Conservation (phyloP, 441 rosid genomes). For the Erodium trifolium region DNA sequence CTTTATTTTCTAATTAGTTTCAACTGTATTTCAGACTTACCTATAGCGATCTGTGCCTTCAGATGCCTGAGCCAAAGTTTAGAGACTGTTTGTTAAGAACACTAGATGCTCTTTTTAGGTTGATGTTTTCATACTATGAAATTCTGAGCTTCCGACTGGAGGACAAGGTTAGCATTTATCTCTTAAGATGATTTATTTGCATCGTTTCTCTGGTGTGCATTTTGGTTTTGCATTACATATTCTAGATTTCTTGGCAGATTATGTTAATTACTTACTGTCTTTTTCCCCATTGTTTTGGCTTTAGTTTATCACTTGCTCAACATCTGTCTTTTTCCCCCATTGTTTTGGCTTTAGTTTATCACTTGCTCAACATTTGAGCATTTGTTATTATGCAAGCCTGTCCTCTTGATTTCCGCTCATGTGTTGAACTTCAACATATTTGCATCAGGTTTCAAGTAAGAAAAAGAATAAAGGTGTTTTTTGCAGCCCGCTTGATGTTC, state of each 20-base stretch:
- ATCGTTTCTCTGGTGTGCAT: constrained; percentile 6
- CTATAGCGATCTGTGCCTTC: constrained; percentile 94
- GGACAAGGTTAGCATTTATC: constrained; percentile 38
- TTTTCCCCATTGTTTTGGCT: neutral
- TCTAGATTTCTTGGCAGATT: constrained; percentile 11
- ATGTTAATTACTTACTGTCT: neutral
- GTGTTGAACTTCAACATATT: constrained; percentile 8
- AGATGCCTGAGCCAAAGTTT: constrained; percentile 91
- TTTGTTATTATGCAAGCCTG: constrained; percentile 10
- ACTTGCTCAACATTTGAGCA: neutral
- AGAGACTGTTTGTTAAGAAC: constrained; percentile 88
- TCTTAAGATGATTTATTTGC: constrained; percentile 13
- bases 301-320: neutral
- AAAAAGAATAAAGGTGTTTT: constrained; percentile 35
- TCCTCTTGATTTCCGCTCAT: constrained; percentile 5
- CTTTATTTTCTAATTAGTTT: constrained; percentile 27
- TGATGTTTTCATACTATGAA: constrained; percentile 81
- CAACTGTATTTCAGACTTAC: constrained; percentile 69
- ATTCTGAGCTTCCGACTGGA: constrained; percentile 75
- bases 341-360: neutral
- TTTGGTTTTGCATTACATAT: constrained; percentile 7
- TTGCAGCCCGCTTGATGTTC: constrained; percentile 29
- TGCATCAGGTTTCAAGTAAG: constrained; percentile 33
- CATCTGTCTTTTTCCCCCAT: neutral
- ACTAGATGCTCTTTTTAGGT: constrained; percentile 66